Evolutionary conservation across 352 stramenopile species (phyloP).

Genomic region (Pythium sp.): DNA sequence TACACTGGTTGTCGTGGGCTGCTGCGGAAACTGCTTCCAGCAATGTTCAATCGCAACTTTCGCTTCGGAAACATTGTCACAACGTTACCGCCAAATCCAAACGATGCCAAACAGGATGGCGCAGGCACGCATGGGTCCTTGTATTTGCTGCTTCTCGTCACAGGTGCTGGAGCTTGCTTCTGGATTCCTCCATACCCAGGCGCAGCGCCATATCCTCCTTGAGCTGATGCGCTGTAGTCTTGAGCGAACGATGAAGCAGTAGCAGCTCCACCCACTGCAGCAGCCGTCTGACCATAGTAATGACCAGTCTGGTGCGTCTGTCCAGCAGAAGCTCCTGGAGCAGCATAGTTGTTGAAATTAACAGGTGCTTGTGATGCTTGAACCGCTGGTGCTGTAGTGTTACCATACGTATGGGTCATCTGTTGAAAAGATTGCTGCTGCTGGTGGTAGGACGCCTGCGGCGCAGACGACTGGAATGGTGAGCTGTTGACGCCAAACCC

Average conservation of each 20-base stretch:
- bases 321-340: neutral
- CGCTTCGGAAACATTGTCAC: constrained; percentile 88
- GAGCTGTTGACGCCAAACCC: neutral
- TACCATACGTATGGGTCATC: constrained; percentile 1
- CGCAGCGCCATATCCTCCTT: constrained; percentile 14
- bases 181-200: constrained; percentile 1
- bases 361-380: neutral
- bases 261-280: neutral
- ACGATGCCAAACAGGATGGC: constrained; percentile 72
- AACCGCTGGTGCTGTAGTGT: neutral
- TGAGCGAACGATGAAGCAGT: neutral
- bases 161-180: constrained; percentile 11
- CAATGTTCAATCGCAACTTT: constrained; percentile 75
- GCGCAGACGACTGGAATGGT: constrained; percentile 1
- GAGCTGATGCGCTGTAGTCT: constrained; percentile 9
- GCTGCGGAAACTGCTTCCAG: constrained; percentile 52
- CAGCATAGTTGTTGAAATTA: constrained; percentile 6
- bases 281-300: constrained; percentile 1
- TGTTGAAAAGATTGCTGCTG: constrained; percentile 15
- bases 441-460: neutral
- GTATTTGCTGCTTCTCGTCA: constrained; percentile 69
- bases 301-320: neutral
- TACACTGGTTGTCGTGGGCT: constrained; percentile 61
- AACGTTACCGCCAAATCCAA: constrained; percentile 88
- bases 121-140: constrained; percentile 78